Percentiles rank a stretch among this genome's conserved stretches.
phyloP scores from a whole-genome alignment of 2,329 filamentous ascomycete genomes.

The Fonsecaea pedrosoi region DNA sequence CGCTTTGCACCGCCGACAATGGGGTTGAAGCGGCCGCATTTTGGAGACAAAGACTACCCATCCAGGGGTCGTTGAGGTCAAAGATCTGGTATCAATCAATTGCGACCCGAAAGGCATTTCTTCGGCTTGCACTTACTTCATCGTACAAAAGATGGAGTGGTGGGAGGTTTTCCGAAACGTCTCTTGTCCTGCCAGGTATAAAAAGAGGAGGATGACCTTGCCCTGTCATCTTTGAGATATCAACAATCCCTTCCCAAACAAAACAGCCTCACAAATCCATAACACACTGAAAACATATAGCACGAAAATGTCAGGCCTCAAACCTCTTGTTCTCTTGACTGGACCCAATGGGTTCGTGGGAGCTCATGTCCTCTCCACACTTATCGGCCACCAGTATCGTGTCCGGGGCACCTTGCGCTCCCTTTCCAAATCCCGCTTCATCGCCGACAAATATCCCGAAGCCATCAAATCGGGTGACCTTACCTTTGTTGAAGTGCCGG shows the following conservation, averaged over 20 bases:
- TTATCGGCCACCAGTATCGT: slow-evolving; percentile 21
- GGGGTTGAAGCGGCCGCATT: neutral
- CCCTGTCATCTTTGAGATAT: neutral
- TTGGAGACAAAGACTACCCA: neutral
- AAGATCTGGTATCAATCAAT: neutral
- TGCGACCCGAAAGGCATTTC: neutral
- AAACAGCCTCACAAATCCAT: neutral
- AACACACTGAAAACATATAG: neutral
- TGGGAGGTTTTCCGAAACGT: neutral
- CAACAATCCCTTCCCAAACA: neutral
- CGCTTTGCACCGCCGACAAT: neutral
- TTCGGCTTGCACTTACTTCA: neutral
- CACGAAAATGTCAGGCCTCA: slow-evolving; percentile 15
- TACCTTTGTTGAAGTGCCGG: slow-evolving; percentile 23
- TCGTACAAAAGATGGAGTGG: neutral
- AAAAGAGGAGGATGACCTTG: neutral
- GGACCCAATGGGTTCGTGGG: slow-evolving; percentile 34
- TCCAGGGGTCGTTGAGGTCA: neutral
- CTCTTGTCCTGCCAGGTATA: neutral
- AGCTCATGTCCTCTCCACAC: slow-evolving; percentile 28
- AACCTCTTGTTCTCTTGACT: slow-evolving; percentile 31
- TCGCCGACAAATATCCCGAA: slow-evolving; percentile 18
- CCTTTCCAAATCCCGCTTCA: slow-evolving; percentile 26
- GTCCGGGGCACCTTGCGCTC: slow-evolving; percentile 30
- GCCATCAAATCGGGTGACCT: slow-evolving; percentile 20